Evolutionary conservation across 768 basidiomycete species (phyloP), one percentile per base, ranked within the genome.

Genomic region (Dentipellis sp.): DNA sequence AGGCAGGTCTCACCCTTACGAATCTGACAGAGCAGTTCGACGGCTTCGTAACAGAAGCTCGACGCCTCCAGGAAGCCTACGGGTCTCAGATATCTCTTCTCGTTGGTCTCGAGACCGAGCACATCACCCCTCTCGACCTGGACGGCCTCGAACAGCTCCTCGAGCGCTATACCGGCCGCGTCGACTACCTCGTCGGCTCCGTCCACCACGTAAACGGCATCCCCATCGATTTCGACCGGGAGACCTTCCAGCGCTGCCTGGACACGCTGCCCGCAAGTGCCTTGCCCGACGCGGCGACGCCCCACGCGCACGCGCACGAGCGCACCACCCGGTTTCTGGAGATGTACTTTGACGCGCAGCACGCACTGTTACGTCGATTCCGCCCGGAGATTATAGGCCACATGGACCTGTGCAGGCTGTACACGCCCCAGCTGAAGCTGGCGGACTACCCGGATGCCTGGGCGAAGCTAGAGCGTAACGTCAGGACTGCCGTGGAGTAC

Each of bases 61-160:
- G 86, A 63, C 82, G 84, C 7, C 79, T 97, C 40, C 88, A 88
- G 63, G 56, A 58, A 5, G 57, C 67, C 2, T 90, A 94, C 64
- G 75, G 80, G 3, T 64, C 73, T n/a, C 68, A 75, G 53, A 91
- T 97, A 64, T 74, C 75, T 14, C 76, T 99, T 38, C 75, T 97
- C 50, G 83, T 97, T 57, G 95, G 97, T 10, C 74, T 95, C 40
- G 95, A 99, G 70, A 97, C 94, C 7, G 97, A 98, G 64, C 84
- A 78, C 68, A 93, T 97, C 69, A 84, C 89, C 10, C 47, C 68
- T 3, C 60, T 70, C 16, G 92, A 94, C 70, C 74, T 92, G 19
- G 73, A 78, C 57, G 67, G 72, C 19, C 76, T 94, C 37, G 69
- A 77, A 47, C 57, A 58, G 3, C 73, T 90, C 17, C 74, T 95